These are phyloP conservation scores for Nitzschia inconspicua DNA, from an alignment of 108 stramenopile genomes.

Conservation along the genomic window DNA sequence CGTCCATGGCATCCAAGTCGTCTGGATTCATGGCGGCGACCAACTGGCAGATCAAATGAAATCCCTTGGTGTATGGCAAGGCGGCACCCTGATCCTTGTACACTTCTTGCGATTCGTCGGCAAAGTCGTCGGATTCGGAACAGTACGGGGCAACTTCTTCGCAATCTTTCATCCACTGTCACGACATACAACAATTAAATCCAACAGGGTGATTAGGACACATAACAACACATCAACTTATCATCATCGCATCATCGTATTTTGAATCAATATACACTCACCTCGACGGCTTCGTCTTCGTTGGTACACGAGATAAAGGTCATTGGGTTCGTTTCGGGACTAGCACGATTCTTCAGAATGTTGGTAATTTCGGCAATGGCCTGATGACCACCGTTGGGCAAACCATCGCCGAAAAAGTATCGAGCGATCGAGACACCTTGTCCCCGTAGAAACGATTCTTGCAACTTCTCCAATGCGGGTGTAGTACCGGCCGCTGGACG, in stretches of 20 bases:
- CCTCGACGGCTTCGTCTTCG: conserved; percentile 54
- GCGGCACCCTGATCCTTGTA: conserved; percentile 48
- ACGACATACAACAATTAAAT: too few relatives aligned
- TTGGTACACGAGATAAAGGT: conserved; percentile 51
- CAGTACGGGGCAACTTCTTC: conserved; percentile 51
- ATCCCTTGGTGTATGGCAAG: conserved; percentile 50
- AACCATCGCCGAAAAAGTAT: conserved; percentile 53
- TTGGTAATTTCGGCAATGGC: conserved; percentile 35
- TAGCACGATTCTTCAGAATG: conserved; percentile 31
- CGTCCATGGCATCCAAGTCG: conserved; percentile 66
- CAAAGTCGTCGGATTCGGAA: conserved; percentile 46
- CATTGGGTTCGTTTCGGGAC: conserved; percentile 39
- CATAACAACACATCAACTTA: too few relatives aligned
- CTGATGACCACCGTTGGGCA: conserved; percentile 39
- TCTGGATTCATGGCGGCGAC: conserved; percentile 51
- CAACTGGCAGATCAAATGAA: conserved; percentile 40
- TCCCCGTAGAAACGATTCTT: conserved; percentile 36
- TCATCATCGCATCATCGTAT: too few relatives aligned
- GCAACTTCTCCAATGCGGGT: conserved; percentile 38
- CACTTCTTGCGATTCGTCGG: conserved; percentile 43
- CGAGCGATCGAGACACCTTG: conserved; percentile 33
- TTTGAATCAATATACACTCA: too few relatives aligned
- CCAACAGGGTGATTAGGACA: too few relatives aligned
- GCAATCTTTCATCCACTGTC: conserved; percentile 62
- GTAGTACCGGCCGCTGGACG: conserved; percentile 35